A percentile compares a stretch with the other conserved stretches of the same genome.
Evolutionary conservation across 1,139 yeast genomes (phyloP).

Genomic region (Nadsonia starkeyi-henricii): DNA sequence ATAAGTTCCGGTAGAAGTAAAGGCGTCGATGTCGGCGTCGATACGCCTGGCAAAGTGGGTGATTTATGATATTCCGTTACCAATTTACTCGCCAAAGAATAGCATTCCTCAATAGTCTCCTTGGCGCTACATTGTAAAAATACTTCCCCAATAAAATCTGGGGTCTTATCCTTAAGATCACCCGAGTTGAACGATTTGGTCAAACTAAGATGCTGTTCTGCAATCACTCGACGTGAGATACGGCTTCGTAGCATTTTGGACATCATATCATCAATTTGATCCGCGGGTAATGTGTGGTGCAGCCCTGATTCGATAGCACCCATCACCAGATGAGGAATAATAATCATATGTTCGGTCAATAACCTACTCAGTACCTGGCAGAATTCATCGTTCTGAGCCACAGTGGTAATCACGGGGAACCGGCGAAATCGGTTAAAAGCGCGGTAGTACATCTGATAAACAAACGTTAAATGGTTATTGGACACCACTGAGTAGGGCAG

Average conservation of each 20-base stretch:
- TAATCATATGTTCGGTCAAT: slow-evolving; percentile 59
- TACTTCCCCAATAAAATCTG: slow-evolving; percentile 74
- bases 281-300: slow-evolving; percentile 45
- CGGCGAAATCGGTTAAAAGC: slow-evolving; percentile 77
- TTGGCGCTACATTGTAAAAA: slow-evolving; percentile 65
- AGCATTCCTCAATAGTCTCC: slow-evolving; percentile 49
- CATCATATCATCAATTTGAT: slow-evolving; percentile 56
- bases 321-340: slow-evolving; percentile 80
- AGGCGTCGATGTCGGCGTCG: background rate
- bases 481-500: slow-evolving; percentile 76
- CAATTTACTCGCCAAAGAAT: slow-evolving; percentile 34
- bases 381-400: slow-evolving; percentile 63
- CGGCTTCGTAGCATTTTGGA: slow-evolving; percentile 69
- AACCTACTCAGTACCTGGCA: slow-evolving; percentile 48
- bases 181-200: slow-evolving; percentile 39
- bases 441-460: slow-evolving; percentile 76
- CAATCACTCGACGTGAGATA: slow-evolving; percentile 76
- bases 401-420: slow-evolving; percentile 47
- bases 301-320: slow-evolving; percentile 79
- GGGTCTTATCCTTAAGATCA: slow-evolving; percentile 28
- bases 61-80: slow-evolving; percentile 8
- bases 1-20: slow-evolving; percentile 50
- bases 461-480: slow-evolving; percentile 73
- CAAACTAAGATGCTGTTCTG: slow-evolving; percentile 77
- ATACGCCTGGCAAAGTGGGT: slow-evolving; percentile 11